These are phyloP conservation scores for Zizania latifolia DNA, from an alignment of 176 grass and related monocot genomes.

Conservation along the genomic window DNA sequence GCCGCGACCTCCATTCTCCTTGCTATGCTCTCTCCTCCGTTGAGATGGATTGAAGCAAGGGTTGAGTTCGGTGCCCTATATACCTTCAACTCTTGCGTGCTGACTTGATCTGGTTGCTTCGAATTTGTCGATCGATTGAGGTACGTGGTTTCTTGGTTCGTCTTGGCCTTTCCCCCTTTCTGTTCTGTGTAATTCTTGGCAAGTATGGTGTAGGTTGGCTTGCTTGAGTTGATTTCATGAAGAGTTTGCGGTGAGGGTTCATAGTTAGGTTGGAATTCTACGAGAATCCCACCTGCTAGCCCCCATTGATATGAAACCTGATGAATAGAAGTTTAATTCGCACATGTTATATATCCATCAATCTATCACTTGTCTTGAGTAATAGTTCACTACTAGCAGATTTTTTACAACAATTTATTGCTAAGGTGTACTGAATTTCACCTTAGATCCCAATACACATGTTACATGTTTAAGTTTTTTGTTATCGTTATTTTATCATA, in stretches of 20 bases:
- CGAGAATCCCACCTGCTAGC: too few relatives aligned
- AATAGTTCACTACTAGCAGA: background rate
- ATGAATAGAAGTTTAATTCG: background rate
- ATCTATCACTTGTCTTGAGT: background rate
- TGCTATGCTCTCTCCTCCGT: background rate
- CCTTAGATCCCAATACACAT: background rate
- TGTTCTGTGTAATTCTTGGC: background rate
- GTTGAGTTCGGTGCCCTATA: background rate
- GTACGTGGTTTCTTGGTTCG: conserved; percentile 15
- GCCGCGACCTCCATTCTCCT: conserved; percentile 9
- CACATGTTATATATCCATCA: background rate
- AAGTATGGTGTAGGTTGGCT: background rate
- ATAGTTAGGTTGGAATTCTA: background rate
- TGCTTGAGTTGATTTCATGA: background rate
- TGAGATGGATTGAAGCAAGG: background rate
- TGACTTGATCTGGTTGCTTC: background rate
- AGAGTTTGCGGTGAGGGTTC: background rate
- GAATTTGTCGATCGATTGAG: background rate
- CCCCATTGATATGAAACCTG: too few relatives aligned
- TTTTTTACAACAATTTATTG: background rate
- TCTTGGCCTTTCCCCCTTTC: background rate
- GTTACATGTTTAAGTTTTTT: background rate
- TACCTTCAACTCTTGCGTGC: background rate
- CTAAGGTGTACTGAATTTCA: background rate
- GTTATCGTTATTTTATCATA: background rate